A percentile compares a stretch with the other conserved stretches of the same genome.
These are phyloP conservation scores for Ganoderma leucocontextum DNA, from an alignment of 1,284 basidiomycete species.

Conservation along the genomic window DNA sequence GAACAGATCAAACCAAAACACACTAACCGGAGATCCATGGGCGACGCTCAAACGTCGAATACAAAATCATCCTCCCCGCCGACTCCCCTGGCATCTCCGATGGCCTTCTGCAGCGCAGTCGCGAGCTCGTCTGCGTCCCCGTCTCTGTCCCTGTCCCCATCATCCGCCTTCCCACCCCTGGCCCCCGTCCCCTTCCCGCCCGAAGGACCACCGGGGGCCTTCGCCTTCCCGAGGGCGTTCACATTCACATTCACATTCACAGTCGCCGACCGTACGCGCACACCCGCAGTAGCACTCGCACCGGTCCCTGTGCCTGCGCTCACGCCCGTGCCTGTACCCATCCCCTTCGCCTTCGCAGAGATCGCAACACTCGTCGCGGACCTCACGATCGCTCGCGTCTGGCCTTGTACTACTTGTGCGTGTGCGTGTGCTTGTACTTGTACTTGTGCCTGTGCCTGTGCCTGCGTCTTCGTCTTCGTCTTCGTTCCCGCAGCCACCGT, in stretches of 20 bases:
- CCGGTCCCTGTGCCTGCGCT: constrained; percentile 1
- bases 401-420: not conserved
- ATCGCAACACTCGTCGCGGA: not conserved
- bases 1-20: not conserved
- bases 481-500: not conserved
- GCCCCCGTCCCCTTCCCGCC: not conserved
- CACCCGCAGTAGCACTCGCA: too few relatives aligned
- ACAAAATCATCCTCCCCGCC: constrained; percentile 22
- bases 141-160: not conserved
- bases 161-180: not conserved
- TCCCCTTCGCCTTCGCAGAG: not conserved
- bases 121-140: constrained; percentile 19
- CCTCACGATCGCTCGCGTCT: constrained; percentile 1
- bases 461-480: not conserved
- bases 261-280: constrained; percentile 21
- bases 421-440: not conserved
- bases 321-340: not conserved
- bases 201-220: not conserved
- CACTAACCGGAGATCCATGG: not conserved
- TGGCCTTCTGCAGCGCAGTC: constrained; percentile 15
- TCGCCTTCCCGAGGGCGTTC: not conserved
- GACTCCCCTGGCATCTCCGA: not conserved
- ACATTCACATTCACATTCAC: constrained; percentile 5
- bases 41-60: constrained; percentile 20
- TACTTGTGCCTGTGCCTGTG: not conserved